Conservation (phyloP, 1,139 yeast species). For the Scheffersomyces parashehatae region DNA sequence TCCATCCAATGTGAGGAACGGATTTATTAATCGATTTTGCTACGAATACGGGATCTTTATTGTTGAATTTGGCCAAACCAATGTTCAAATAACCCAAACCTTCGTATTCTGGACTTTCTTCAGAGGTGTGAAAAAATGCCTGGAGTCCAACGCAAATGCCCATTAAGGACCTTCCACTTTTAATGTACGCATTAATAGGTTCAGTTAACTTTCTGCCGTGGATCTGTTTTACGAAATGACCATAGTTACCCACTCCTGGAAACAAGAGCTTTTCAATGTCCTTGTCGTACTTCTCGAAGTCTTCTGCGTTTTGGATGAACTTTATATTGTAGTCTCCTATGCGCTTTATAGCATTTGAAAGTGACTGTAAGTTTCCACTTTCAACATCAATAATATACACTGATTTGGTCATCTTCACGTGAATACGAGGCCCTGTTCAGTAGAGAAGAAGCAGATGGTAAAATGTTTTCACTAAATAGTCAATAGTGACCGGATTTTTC, state of each 20-base stretch:
- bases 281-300: constrained; percentile 36
- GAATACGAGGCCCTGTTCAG: background rate
- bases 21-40: constrained; percentile 48
- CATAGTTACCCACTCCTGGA: constrained; percentile 97
- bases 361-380: constrained; percentile 89
- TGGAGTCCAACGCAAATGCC: constrained; percentile 98
- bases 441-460: background rate
- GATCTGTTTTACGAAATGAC: constrained; percentile 81
- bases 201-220: constrained; percentile 59
- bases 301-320: constrained; percentile 44
- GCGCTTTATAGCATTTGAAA: constrained; percentile 78
- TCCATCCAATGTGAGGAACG: constrained; percentile 98
- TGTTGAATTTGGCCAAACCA: constrained; percentile 58
- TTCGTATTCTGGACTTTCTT: constrained; percentile 60
- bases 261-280: constrained; percentile 60
- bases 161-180: constrained; percentile 80
- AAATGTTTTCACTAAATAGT: background rate
- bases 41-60: constrained; percentile 34
- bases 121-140: constrained; percentile 71
- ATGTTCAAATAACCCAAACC: constrained; percentile 61
- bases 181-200: constrained; percentile 66
- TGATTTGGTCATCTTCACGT: constrained; percentile 20
- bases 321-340: constrained; percentile 65
- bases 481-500: background rate
- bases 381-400: constrained; percentile 91